Evolutionary conservation across 768 basidiomycete species (phyloP).

Genomic region (Mycena maculata): DNA sequence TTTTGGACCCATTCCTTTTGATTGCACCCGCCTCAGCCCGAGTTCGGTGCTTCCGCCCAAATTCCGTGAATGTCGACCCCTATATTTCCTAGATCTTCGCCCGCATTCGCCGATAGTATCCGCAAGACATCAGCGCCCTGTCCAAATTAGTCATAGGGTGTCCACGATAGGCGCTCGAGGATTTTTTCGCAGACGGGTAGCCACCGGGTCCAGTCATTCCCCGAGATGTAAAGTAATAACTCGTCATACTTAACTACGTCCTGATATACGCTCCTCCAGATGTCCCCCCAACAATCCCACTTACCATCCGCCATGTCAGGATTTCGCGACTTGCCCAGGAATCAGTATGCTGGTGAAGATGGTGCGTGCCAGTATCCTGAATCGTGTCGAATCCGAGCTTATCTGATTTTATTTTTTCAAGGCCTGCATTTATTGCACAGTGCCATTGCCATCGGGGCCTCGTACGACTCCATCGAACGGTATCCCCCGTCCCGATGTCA

Average conservation of each 20-base stretch:
- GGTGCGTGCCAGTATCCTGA: constrained; percentile 10
- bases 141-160: constrained; percentile 25
- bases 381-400: background rate
- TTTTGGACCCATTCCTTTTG: no score
- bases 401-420: constrained; percentile 1
- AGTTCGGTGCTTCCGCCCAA: no score
- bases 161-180: constrained; percentile 11
- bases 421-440: constrained; percentile 32
- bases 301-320: background rate
- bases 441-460: constrained; percentile 33
- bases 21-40: no score
- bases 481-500: constrained; percentile 35
- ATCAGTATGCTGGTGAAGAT: constrained; percentile 24
- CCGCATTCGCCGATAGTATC: constrained; percentile 10
- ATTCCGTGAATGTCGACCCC: background rate
- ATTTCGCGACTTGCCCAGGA: background rate
- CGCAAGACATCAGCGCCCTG: constrained; percentile 3
- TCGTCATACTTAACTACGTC: constrained; percentile 9
- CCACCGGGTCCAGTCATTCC: constrained; percentile 16
- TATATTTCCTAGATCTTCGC: background rate
- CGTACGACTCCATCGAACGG: constrained; percentile 33
- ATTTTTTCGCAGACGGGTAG: constrained; percentile 15
- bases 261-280: background rate
- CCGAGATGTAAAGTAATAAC: constrained; percentile 19
- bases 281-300: background rate